Base-by-base conservation (phyloP, 202 grass and related monocot genomes). In the Eragrostis tef region DNA sequence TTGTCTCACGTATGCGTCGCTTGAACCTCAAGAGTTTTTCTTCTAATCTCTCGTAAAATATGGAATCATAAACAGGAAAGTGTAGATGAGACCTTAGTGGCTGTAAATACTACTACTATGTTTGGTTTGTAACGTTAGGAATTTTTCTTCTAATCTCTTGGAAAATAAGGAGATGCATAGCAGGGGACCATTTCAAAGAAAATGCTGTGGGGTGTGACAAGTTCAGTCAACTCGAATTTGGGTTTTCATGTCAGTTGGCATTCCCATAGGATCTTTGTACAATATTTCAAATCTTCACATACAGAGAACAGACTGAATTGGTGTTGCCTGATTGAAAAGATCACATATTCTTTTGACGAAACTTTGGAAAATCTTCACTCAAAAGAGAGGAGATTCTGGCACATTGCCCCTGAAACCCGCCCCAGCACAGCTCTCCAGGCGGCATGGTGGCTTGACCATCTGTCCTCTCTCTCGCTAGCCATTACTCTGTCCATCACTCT, bases 391-490 rank as follows among this genome's bases (percentile, higher is more conserved):
- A 43, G 44, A 47, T 70, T 29, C 56, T 56, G 70, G 36, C 46
- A 25, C 75, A 67, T 73, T 41, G 24, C 41, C 50, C 83, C 51
- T 20, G 43, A 82, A 86, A 78, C 51, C 60, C 24, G 59, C 22
- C 64, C 51, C 9, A 54, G 83, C 83, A 59, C 83, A 65, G 29
- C 83, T 59, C 78, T 81, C 50, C 66, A 82, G 12, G 58, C 57
- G 17, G 22, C 71, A 81, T 36, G 47, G 77, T 16, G 81, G 41
- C 71, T 27, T 27, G 76, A 34, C 77, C 73, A 51, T 56, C 34
- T 67, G 66, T 45, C 74, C 26, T 71, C 36, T 70, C 71, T 76
- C 64, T 88, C 71, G 3, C 66, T 54, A 27, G 70, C 12, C 34
- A 57, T 31, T 17, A n/a, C n/a, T n/a, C n/a, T n/a, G n/a, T 63